Percentiles rank a stretch among this genome's conserved stretches.
phyloP scores from a whole-genome alignment of 495 filamentous ascomycete species.

The Xylaria longipes region DNA sequence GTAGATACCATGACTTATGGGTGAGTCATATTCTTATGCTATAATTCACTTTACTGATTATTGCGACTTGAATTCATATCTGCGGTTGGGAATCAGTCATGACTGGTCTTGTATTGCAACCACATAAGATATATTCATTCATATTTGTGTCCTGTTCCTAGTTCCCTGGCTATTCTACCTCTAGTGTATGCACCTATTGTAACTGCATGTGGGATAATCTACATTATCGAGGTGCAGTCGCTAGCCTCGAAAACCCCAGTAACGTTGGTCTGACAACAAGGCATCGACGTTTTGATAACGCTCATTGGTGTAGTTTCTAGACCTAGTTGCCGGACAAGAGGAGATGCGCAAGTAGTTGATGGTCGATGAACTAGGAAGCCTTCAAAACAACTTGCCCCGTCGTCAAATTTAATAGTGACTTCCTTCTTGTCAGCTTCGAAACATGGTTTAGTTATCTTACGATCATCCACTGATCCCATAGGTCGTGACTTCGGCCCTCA shows the following conservation, averaged over 20 bases:
- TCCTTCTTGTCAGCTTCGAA: neutral
- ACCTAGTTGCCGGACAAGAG: neutral
- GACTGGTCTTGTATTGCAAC: neutral
- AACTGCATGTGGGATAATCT: constrained; percentile 31
- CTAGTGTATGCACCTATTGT: constrained; percentile 20
- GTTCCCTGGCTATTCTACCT: neutral
- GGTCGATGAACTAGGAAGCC: constrained; percentile 7
- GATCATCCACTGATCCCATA: neutral
- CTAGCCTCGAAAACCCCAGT: constrained; percentile 51
- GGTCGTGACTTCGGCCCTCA: neutral
- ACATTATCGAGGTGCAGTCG: constrained; percentile 39
- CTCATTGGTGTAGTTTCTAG: neutral
- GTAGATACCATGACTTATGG: no score
- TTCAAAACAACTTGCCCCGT: neutral
- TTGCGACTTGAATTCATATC: no score
- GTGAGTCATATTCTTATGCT: no score
- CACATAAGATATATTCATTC: neutral
- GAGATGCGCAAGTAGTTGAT: neutral
- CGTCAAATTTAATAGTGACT: neutral
- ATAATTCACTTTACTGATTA: no score
- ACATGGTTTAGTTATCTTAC: neutral
- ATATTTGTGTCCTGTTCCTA: neutral
- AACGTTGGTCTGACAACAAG: constrained; percentile 46
- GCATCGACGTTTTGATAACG: constrained; percentile 39
- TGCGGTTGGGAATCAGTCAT: no score